Base-by-base conservation (phyloP, 208 protist species). In the Leishmania arabica region DNA sequence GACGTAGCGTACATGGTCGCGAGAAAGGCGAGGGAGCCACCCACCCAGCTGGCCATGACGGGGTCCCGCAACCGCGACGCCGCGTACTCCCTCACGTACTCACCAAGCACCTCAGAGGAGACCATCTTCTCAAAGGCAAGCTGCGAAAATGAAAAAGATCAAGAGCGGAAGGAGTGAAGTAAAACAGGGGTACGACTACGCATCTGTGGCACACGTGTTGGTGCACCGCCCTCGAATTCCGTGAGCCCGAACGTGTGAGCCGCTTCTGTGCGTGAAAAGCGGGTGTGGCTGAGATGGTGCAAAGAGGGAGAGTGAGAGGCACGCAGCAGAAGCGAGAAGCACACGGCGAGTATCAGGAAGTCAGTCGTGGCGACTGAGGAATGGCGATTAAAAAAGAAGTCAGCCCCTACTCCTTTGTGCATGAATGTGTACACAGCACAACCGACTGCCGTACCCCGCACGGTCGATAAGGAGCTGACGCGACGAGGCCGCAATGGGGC, bases 11-110 rank as follows among this genome's bases (percentile, higher is more conserved):
- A 85, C 69, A 81, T 72, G 27, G 79, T 80, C 8, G 66, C 49
- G 8, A 91, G 81, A 1, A 89, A 72, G 21, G 75, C 78, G 58
- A 86, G 60, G 37, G 85, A 78, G 66, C 88, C 84, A 34, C 76
- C 85, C 13, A 88, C 82, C 82, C 84, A 91, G 60, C 80, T 70
- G 42, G 77, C 34, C 69, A 91, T 80, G 42, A 81, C 64, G 4
- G 82, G 82, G 65, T 91, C 83, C 24, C 72, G 74, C 27, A 82
- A 47, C n/a, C 82, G 83, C 49, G 78, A 75, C n/a, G 72, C 58
- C 1, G 75, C 83, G 80, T 91, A 91, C 81, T 88, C 85, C 19
- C 54, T 72, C 58, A 85, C 68, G 64, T 86, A 86, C 49, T 81
- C 79, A 49, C 74, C 40, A 31, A 86, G 71, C 5, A 49, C 77